Percentiles rank a stretch among this genome's conserved stretches.
phyloP scores from a whole-genome alignment of 208 protist species.

The Wallacemonas rigidus region DNA sequence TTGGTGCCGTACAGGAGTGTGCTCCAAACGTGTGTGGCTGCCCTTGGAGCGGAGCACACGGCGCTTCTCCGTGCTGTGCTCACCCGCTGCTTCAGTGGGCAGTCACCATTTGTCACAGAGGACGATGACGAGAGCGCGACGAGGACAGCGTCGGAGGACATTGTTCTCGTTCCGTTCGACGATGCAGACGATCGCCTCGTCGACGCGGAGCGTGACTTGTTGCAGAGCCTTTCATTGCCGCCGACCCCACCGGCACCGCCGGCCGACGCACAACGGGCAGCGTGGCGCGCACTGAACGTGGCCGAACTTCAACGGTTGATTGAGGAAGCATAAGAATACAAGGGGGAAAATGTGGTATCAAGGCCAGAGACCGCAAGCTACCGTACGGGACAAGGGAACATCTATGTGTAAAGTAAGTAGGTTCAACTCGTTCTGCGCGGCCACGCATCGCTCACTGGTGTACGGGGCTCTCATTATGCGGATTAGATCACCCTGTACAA shows the following conservation, averaged over 20 bases:
- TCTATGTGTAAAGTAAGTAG: no score
- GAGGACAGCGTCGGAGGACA: background rate
- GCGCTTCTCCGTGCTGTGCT: background rate
- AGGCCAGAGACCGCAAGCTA: no score
- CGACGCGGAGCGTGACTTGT: constrained; percentile 20
- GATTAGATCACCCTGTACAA: no score
- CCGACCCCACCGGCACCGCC: constrained; percentile 16
- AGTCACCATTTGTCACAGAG: background rate
- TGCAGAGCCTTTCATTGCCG: constrained; percentile 19
- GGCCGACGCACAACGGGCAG: constrained; percentile 21
- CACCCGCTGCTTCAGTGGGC: constrained; percentile 1
- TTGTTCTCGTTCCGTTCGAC: background rate
- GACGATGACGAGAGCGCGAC: background rate
- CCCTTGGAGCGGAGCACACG: background rate
- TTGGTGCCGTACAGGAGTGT: constrained; percentile 14
- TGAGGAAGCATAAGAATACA: constrained; percentile 9
- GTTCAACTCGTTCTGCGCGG: no score
- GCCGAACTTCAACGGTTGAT: constrained; percentile 20
- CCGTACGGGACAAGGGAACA: no score
- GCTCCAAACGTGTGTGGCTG: constrained; percentile 7
- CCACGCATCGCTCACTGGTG: no score
- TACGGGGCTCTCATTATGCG: no score
- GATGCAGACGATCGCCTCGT: constrained; percentile 13
- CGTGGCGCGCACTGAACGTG: constrained; percentile 24
- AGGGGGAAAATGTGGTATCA: no score